Conservation (phyloP, 305 asterid species). For the Fraxinus dipetala region DNA sequence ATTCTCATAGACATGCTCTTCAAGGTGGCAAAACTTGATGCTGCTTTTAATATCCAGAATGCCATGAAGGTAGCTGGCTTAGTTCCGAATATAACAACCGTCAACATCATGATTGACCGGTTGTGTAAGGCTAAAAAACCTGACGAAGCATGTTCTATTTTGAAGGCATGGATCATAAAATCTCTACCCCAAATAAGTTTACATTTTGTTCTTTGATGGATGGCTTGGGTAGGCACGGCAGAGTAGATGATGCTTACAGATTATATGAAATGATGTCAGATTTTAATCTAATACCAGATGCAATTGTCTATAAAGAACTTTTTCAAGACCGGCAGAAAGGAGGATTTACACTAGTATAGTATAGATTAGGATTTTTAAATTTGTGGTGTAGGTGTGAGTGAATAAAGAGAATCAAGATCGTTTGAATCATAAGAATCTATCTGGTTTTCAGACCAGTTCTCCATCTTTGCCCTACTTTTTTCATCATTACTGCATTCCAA, state of each 20-base stretch:
- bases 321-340: slow-evolving; percentile 73
- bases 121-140: slow-evolving; percentile 81
- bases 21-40: slow-evolving; percentile 53
- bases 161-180: slow-evolving; percentile 62
- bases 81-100: slow-evolving; percentile 65
- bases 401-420: slow-evolving; percentile 11
- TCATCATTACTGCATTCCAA: slow-evolving; percentile 40
- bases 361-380: too few species aligned
- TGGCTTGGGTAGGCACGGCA: slow-evolving; percentile 87
- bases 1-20: slow-evolving; percentile 85
- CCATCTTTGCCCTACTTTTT: slow-evolving; percentile 28
- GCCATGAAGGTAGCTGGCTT: slow-evolving; percentile 67
- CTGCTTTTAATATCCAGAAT: slow-evolving; percentile 61
- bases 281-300: slow-evolving; percentile 52
- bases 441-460: slow-evolving; percentile 25
- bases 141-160: slow-evolving; percentile 72
- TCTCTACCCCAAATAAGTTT: slow-evolving; percentile 58
- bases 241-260: slow-evolving; percentile 76
- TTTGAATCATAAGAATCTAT: slow-evolving; percentile 14
- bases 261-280: slow-evolving; percentile 82
- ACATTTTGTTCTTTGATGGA: slow-evolving; percentile 87
- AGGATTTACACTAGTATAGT: slow-evolving; percentile 57
- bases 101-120: slow-evolving; percentile 88
- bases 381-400: too few species aligned
- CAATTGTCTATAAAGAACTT: slow-evolving; percentile 73